Base-by-base conservation (phyloP, 2,329 filamentous ascomycete species). In the Monilinia aucupariae region DNA sequence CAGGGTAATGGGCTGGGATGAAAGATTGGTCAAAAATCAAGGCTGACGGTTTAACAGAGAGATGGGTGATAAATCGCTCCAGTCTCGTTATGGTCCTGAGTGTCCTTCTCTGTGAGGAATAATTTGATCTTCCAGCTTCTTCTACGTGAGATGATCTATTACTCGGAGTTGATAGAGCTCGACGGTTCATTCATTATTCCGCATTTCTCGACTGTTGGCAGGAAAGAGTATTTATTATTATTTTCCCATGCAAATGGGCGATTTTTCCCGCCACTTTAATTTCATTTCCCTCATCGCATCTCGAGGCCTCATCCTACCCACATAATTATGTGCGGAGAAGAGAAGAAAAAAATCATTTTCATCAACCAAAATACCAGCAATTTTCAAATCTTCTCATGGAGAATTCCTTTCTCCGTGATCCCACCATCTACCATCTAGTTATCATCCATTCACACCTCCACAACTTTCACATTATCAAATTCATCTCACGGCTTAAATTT, bases 1-100 rank as follows among this genome's bases (percentile, higher is more conserved):
- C 39, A 39, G 52, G 25, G 41, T 62, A n/a, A 39, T 66, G 32
- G 27, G 22, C 17, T 8, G n/a, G 15, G 41, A 58, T 8, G 55
- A 59, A 45, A 51, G 49, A 25, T 34, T 50, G 20, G 54, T 20
- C 41, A 25, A 47, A 13, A 9, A 25, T 34, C 8, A 34, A 13
- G 12, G 27, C 17, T 2, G 30, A 32, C 41, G 10, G 48, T 47
- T 5, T 30, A 8, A 47, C n/a, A 30, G 41, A 17, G n/a, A n/a
- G 15, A 34, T 47, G 13, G 3, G 8, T 37, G 41, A n/a, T 25
- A 5, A 17, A 17, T 32, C 8, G n/a, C 30, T 8, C 6, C 27
- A 37, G 30, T 15, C 4, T 58, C 8, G 30, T 10, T 4, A 17
- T 58, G 8, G 4, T 17, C 37, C 30, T 20, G 41, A 25, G 25